Base-by-base conservation (phyloP, 1,139 yeast genomes). In the Yamadazyma triangularis region DNA sequence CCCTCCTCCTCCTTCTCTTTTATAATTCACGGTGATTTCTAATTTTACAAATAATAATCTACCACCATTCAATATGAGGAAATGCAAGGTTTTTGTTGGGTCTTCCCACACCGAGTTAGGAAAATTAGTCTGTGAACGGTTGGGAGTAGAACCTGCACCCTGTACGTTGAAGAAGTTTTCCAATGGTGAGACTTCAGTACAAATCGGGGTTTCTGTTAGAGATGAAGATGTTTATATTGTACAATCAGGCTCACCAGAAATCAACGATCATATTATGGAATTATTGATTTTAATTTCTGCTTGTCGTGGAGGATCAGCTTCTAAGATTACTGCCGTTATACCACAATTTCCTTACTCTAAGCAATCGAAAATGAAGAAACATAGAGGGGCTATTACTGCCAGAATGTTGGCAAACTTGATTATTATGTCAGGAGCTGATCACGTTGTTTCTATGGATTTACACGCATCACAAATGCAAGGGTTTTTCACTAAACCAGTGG, bases 391-490 rank as follows among this genome's bases (percentile, higher is more conserved):
- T 22, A 93, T 93, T 48, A 89, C 98, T 4, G 98, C 98, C n/a
- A 76, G 97, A 55, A 89, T 93, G 98, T 73, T 93, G 55, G 97
- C 99, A 36, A 91, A 91, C 48, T 64, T 93, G 51, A 69, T 93
- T 44, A 80, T 89, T 34, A 91, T 91, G 94, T 97, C 99, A 1
- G 99, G 99, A 42, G 98, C 97, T 14, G 98, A 93, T 60, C 99
- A 91, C 63, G 94, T 91, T 41, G 93, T 91, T 25, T 86, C 96
- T 5, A 89, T 91, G 97, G 99, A 91, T 56, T 69, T 91, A 47
- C 98, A 93, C 55, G 98, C 98, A 16, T 81, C 95, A 24, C 99
- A 91, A 60, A 93, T 91, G 97, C 99, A 91, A 66, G 99, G 99
- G 10, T 91, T 93, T 54, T 91, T 91, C 66, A 78, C 95, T 25